Evolutionary conservation across 371 early-diverging fungal species (phyloP), one percentile per base, ranked within the genome.

Genomic region (Entomophthora muscae): DNA sequence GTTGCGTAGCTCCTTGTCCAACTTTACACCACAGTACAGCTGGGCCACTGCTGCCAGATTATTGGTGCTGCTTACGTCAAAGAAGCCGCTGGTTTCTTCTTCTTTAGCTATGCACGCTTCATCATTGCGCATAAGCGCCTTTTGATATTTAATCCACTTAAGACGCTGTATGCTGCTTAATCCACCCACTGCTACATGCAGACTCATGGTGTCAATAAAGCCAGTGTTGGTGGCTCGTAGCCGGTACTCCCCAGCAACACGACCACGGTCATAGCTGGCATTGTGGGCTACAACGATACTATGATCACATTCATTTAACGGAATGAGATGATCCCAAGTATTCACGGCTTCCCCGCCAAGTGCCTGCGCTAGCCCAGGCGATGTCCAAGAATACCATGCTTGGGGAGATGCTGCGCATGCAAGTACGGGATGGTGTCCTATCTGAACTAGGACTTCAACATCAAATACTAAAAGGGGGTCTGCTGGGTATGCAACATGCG

Each of bases 321-420:
- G 85, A 30, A 95, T 85, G 63, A 93, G 70, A 53, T 77, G 80
- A 5, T 65, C 63, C 2, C 69, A 24, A 24, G 74, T 72, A 30
- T 80, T 73, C 3, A 75, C 74, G 26, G 69, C 72, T 7, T 73
- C 33, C 17, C 27, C 24, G 33, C 53, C 55, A 65, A 27, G 68
- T 66, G 65, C 67, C 24, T 69, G 29, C 7, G 71, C 71, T 56
- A 81, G 65, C 69, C 80, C 74, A 5, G 97, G 95, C 7, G 95
- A 87, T 21, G 85, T 77, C 97, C 97, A 98, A 26, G 85, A 76
- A 72, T 95, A 98, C 96, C 95, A 95, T 5, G 82, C 81, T 24
- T 74, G 69, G 1, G 70, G 58, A 0, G 91, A 83, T 21, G 80
- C 82, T 0, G 93, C 98, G 0, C 80, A 79, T 0, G 98, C 98